Evolutionary conservation across 495 filamentous ascomycete genomes (phyloP), one percentile per base, ranked within the genome.

Genomic region (Rostrohypoxylon terebratum): DNA sequence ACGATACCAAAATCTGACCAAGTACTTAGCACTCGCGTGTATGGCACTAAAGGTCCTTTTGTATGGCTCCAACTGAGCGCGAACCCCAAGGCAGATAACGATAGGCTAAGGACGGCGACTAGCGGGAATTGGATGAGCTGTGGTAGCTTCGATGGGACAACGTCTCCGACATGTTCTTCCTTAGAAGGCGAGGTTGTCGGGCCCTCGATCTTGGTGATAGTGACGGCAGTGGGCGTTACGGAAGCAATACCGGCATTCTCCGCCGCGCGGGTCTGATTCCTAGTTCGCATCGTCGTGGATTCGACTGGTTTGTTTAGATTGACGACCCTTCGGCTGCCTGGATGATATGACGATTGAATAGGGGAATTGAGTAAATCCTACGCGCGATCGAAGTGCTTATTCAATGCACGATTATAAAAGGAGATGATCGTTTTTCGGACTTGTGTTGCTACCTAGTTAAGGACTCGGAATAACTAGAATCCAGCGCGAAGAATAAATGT

Each of bases 91-190:
- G 86, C 83, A 68, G 86, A 88, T 21, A 92, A 61, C 20, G 80
- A 76, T 50, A 94, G 81, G 79, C 89, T 95, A 63, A 90, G 77
- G 13, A 90, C 50, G 10, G 90, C 84, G 3, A 90, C 83, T 2
- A 94, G 82, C 18, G 86, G 82, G 71, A 94, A 92, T 38, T 89
- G 87, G 5, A 88, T 74, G 8, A 76, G 66, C 20, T 77, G 72
- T 2, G 90, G 90, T n/a, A 90, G 77, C 23, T 78, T 82, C 11
- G 78, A 80, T n/a, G 55, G 55, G 34, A 70, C 25, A 0, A n/a
- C 48, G 66, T 45, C 34, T 25, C 36, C 20, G 40, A 42, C 20
- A 1, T 9, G 63, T 36, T 54, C 59, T 55, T 48, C 54, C 20
- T 68, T 72, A 21, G 68, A 59, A 34, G 23, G 47, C 5, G 71